Percentiles rank a stretch among this genome's conserved stretches.
phyloP scores from a whole-genome alignment of 1,139 yeast genomes.

The Hansenula sp. region DNA sequence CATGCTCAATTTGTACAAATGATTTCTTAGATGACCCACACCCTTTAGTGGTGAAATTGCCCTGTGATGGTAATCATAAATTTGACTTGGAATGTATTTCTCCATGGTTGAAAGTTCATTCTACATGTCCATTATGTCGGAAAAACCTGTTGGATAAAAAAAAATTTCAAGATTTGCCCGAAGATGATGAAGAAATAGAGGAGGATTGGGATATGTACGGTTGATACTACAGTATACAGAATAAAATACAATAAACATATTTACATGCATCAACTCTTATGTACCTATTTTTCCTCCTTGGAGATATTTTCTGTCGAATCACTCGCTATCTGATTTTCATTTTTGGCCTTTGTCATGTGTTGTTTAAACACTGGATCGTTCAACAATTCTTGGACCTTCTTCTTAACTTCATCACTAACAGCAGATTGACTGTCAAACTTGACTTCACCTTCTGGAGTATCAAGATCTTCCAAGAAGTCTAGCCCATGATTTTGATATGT shows the following conservation, averaged over 20 bases:
- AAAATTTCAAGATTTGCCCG: constrained; percentile 33
- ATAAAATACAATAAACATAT: too few species aligned
- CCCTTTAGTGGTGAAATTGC: constrained; percentile 77
- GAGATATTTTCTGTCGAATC: constrained; percentile 1
- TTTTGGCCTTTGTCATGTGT: constrained; percentile 12
- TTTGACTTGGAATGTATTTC: constrained; percentile 89
- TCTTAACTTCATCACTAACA: constrained; percentile 13
- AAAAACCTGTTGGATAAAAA: constrained; percentile 56
- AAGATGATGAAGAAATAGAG: constrained; percentile 59
- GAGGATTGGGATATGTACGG: constrained; percentile 83
- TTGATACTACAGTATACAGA: constrained; percentile 28
- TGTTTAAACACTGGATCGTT: constrained; percentile 57
- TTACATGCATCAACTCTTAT: constrained; percentile 7
- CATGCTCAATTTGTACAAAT: constrained; percentile 83
- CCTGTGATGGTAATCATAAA: constrained; percentile 63
- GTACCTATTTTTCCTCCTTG: constrained; percentile 1
- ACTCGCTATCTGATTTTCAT: background rate
- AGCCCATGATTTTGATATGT: constrained; percentile 53
- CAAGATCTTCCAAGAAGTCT: constrained; percentile 34
- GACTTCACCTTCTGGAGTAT: background rate
- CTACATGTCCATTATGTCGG: constrained; percentile 88
- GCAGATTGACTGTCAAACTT: constrained; percentile 3
- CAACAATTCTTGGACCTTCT: constrained; percentile 69
- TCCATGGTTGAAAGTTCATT: constrained; percentile 78
- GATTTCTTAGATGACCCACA: constrained; percentile 66